Percentiles rank a stretch among this genome's conserved stretches.
phyloP scores from a whole-genome alignment of 192 early-diverging fungal species.

The Diversispora eburnea region DNA sequence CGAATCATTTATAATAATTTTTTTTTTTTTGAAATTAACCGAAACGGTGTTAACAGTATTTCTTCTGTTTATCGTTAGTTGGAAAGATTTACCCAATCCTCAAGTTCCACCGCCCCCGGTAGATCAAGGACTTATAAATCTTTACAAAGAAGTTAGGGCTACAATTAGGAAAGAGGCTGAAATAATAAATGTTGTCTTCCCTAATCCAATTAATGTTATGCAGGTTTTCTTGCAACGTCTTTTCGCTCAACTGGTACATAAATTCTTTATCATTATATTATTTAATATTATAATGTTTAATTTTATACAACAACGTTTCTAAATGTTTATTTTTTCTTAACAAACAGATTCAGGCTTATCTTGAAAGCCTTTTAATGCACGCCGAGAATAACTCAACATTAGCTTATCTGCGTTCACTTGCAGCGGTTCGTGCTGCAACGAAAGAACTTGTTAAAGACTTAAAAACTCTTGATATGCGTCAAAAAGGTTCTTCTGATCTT shows the following conservation, averaged over 20 bases:
- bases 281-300: background rate
- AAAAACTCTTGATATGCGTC: slow-evolving; percentile 54
- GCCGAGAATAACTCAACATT: slow-evolving; percentile 71
- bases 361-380: slow-evolving; percentile 73
- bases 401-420: slow-evolving; percentile 75
- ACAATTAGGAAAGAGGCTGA: slow-evolving; percentile 85
- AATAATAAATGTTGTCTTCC: slow-evolving; percentile 91
- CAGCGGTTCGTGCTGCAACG: slow-evolving; percentile 70
- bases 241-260: slow-evolving; percentile 88
- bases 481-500: slow-evolving; percentile 37
- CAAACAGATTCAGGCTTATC: slow-evolving; percentile 77
- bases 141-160: slow-evolving; percentile 82
- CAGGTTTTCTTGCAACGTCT: slow-evolving; percentile 91
- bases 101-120: slow-evolving; percentile 55
- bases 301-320: background rate
- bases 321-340: background rate
- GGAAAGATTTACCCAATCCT: slow-evolving; percentile 50
- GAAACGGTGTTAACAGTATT: too few species aligned
- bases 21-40: too few species aligned
- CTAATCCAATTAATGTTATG: slow-evolving; percentile 84
- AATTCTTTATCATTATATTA: background rate
- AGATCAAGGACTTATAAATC: slow-evolving; percentile 65
- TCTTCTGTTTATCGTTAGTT: slow-evolving; percentile 27
- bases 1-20: background rate
- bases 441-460: slow-evolving; percentile 70